Evolutionary conservation across 1,284 basidiomycete genomes (phyloP), one percentile per base, ranked within the genome.

Genomic region (Cryptococcus wingfieldii): DNA sequence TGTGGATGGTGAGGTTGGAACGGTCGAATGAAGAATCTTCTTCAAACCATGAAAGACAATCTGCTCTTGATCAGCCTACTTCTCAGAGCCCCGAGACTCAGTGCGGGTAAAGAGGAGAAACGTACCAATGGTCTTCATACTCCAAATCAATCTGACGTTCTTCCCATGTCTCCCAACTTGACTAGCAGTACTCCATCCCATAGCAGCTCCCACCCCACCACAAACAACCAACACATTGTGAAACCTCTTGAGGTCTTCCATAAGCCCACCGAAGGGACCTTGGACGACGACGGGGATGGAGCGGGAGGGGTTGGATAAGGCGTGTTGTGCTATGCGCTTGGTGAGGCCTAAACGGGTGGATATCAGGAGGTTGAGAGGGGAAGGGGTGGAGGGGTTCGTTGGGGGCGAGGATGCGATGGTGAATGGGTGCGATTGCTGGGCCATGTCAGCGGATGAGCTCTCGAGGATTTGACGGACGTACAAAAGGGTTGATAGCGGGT

Each of bases 151-250:
- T 5, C 47, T 25, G 13, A 48, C 46, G 14, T 14, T 18, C 38
- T 28, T 37, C 16, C 25, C 27, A 14, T 25, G 6, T 8, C 41
- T 41, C 16, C n/a, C 41, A 5, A 54, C 19, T 13, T 54, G 23
- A 25, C 39, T 46, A 12, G 53, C 53, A 14, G 49, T 37, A 5
- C 38, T 31, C 53, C 53, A 54, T 12, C 37, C 38, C 18, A 54
- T 47, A 5, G 47, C 47, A 31, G 45, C 46, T 1, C 53, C 53
- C 25, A 54, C 47, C 19, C 53, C 53, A 25, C 53, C 53, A 27
- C 43, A 31, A 34, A 54, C 27, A 4, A 54, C 23, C n/a, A 54
- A 44, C 12, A 54, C 47, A 4, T 44, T 23, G 23, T 54, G 47
- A 34, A 54, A 54, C 14, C 46, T 16, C 19, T 47, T n/a, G 10